Evolutionary conservation across 2,329 filamentous ascomycete genomes (phyloP).

Genomic region (Tolypocladium amazonense): DNA sequence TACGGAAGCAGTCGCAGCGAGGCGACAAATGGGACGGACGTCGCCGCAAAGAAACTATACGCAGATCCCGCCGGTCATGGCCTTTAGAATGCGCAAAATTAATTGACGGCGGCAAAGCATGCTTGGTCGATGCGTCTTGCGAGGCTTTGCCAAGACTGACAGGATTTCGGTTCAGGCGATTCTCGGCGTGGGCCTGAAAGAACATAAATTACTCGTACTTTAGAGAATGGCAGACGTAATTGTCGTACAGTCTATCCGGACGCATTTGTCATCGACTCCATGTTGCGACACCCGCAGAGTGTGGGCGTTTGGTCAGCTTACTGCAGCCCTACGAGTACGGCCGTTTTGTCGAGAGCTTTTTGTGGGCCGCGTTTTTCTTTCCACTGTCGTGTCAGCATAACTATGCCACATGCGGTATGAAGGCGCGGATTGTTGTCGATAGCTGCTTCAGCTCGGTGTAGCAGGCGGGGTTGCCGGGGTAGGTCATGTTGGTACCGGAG

Average conservation of each 20-base stretch:
- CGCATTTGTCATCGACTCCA: too few species aligned
- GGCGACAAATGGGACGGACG: constrained; percentile 12
- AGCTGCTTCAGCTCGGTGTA: not conserved
- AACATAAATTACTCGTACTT: too few species aligned
- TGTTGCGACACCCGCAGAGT: not conserved
- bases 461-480: not conserved
- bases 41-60: constrained; percentile 27
- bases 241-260: too few species aligned
- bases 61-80: constrained; percentile 22
- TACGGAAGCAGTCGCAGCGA: constrained; percentile 18
- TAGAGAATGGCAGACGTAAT: too few species aligned
- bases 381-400: not conserved
- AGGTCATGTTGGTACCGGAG: too few species aligned
- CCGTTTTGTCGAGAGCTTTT: too few species aligned
- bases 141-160: not conserved
- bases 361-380: not conserved
- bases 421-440: not conserved
- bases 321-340: not conserved
- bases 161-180: too few species aligned
- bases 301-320: not conserved
- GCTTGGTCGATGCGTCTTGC: not conserved
- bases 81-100: constrained; percentile 6
- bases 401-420: not conserved
- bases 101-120: not conserved
- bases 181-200: too few species aligned